Evolutionary conservation across 2,329 filamentous ascomycete genomes (phyloP).

Genomic region (Acarospora socialis): DNA sequence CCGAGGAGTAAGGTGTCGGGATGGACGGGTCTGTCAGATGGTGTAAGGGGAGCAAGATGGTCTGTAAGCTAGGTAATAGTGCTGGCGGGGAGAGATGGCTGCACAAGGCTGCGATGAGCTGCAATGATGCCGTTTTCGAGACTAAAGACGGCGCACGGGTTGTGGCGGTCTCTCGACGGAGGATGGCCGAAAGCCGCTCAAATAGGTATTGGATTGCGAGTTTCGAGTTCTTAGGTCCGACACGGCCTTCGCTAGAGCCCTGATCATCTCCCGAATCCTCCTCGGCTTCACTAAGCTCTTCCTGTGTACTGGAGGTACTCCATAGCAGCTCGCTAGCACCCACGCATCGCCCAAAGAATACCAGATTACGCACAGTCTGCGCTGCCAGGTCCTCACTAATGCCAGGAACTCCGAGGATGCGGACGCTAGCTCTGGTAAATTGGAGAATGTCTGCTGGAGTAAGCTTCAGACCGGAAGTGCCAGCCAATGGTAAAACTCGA

Average conservation of each 20-base stretch:
- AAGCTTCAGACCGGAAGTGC: constrained; percentile 58
- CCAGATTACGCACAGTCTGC: constrained; percentile 65
- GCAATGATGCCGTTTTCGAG: constrained; percentile 62
- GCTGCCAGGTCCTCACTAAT: constrained; percentile 61
- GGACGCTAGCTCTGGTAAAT: constrained; percentile 41
- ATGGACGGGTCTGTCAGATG: constrained; percentile 73
- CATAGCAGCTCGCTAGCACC: constrained; percentile 7
- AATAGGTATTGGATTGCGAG: constrained; percentile 60
- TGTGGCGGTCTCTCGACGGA: constrained; percentile 59
- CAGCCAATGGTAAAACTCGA: constrained; percentile 44
- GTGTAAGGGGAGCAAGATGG: constrained; percentile 55
- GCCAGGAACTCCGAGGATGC: constrained; percentile 46
- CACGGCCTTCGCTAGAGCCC: constrained; percentile 20
- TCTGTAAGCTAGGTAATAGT: constrained; percentile 48
- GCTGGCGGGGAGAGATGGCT: constrained; percentile 44
- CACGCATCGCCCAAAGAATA: constrained; percentile 54
- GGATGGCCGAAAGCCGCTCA: constrained; percentile 59
- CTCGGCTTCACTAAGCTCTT: constrained; percentile 26
- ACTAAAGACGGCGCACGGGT: constrained; percentile 48
- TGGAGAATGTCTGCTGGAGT: constrained; percentile 48
- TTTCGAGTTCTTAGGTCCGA: constrained; percentile 20
- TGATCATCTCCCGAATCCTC: constrained; percentile 30
- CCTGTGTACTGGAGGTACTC: constrained; percentile 19
- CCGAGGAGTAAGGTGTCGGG: constrained; percentile 51
- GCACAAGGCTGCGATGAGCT: constrained; percentile 56